Conservation (phyloP, 169 alveolate species). For the Amoebophrya sp. region DNA sequence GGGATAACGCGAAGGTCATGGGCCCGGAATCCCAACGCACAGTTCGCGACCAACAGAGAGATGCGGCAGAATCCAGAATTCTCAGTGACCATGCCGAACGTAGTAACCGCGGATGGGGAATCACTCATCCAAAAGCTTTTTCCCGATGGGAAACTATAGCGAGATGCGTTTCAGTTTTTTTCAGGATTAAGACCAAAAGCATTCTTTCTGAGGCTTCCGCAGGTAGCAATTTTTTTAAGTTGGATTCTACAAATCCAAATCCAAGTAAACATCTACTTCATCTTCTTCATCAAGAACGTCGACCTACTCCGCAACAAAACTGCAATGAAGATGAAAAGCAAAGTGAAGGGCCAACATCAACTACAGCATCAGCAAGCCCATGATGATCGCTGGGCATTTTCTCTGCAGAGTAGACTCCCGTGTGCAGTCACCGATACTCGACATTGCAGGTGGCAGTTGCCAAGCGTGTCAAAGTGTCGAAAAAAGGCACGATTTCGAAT, state of each 20-base stretch:
- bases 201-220: background rate
- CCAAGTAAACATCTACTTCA: background rate
- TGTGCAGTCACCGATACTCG: no score
- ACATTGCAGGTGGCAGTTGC: no score
- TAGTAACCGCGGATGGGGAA: background rate
- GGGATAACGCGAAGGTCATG: conserved; percentile 46
- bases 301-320: background rate
- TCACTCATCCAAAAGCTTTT: background rate
- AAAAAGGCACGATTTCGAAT: no score
- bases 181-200: background rate
- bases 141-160: background rate
- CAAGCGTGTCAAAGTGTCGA: no score
- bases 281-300: background rate
- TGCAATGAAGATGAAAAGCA: background rate
- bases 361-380: background rate
- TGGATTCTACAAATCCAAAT: background rate
- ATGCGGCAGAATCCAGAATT: background rate
- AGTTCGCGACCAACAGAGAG: background rate
- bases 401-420: no score
- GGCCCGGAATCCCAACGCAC: conserved; percentile 40
- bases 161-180: background rate
- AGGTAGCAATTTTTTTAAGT: background rate
- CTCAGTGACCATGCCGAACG: background rate
- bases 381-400: no score
- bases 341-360: background rate